Base-by-base conservation (phyloP, 192 early-diverging fungal species). In the Coemansia erecta region DNA sequence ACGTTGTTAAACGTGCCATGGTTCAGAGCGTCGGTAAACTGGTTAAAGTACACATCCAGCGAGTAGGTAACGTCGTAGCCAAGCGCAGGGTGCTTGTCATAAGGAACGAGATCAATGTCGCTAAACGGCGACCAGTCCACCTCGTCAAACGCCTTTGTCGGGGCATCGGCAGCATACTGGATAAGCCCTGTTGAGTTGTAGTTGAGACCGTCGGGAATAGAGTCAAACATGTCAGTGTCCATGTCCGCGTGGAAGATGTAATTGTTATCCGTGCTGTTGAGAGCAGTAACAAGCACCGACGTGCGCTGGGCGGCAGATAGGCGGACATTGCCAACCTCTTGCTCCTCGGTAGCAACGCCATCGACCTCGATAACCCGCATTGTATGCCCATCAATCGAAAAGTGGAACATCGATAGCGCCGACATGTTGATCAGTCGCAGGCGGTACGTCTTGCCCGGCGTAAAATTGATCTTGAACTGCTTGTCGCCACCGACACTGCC, bases 341-440 rank as follows among this genome's bases (percentile, higher is more conserved):
- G 75, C 18, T 77, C 82, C 56, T 87, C 72, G 10, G 84, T 83
- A 48, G 88, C 81, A 40, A 85, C 81, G 51, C 91, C 91, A 53
- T 93, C 91, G 33, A 86, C 84, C 70, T 95, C 93, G 60, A 95
- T 89, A 17, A 95, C 81, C 37, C 73, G 72, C 70, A 95, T 81
- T 7, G 77, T 65, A 63, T 94, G 93, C 19, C 86, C 87, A 56
- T 91, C 91, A 47, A 95, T 89, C 33, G 80, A 83, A 58, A 95
- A 83, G 56, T 84, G 79, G 82, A 88, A 95, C 68, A 84, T 87
- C 15, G 85, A 68, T 55, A 91, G 75, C 19, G 89, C 87, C 23
- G 85, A 85, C 84, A 89, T 90, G 72, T 88, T 90, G 76, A 95
- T 86, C 50, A 95, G 57, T 4, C 94, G 87, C 58, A 95, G 60